Conservation (phyloP, 2,329 filamentous ascomycete genomes). For the Pseudocercospora fuligena region DNA sequence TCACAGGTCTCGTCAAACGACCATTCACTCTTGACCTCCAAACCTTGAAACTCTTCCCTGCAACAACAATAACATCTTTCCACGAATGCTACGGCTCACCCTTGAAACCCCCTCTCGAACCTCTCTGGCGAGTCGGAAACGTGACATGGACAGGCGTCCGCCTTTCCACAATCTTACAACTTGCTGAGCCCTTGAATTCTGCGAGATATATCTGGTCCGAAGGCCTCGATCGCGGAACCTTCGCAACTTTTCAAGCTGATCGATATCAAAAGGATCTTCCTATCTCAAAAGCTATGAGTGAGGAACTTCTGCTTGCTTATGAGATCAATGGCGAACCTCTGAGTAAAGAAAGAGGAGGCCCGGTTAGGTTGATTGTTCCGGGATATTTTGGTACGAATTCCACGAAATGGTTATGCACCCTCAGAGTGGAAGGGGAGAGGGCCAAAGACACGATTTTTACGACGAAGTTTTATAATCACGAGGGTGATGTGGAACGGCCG, state of each 20-base stretch:
- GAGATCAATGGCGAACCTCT: slow-evolving; percentile 36
- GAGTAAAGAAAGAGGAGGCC: slow-evolving; percentile 36
- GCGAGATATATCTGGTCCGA: slow-evolving; percentile 39
- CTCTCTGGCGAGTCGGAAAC: slow-evolving; percentile 43
- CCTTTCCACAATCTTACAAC: slow-evolving; percentile 32
- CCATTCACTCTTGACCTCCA: slow-evolving; percentile 38
- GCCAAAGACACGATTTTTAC: slow-evolving; percentile 35
- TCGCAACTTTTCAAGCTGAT: slow-evolving; percentile 35
- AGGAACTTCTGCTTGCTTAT: slow-evolving; percentile 39
- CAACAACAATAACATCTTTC: slow-evolving; percentile 37
- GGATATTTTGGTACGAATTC: slow-evolving; percentile 43
- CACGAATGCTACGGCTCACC: slow-evolving; percentile 47
- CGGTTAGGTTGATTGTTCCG: slow-evolving; percentile 40
- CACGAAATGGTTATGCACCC: slow-evolving; percentile 40
- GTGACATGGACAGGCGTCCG: slow-evolving; percentile 44
- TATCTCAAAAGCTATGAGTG: slow-evolving; percentile 32
- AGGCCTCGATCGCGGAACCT: slow-evolving; percentile 38
- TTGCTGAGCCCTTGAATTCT: slow-evolving; percentile 26
- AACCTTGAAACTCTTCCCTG: slow-evolving; percentile 36
- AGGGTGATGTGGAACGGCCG: slow-evolving; percentile 25
- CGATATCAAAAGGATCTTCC: slow-evolving; percentile 43
- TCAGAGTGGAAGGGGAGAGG: slow-evolving; percentile 30
- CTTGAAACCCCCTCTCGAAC: slow-evolving; percentile 36
- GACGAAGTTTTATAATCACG: slow-evolving; percentile 38
- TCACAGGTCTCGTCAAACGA: slow-evolving; percentile 40